Evolutionary conservation across 306 rosid species (phyloP).

Genomic region (Quillaja saponaria): DNA sequence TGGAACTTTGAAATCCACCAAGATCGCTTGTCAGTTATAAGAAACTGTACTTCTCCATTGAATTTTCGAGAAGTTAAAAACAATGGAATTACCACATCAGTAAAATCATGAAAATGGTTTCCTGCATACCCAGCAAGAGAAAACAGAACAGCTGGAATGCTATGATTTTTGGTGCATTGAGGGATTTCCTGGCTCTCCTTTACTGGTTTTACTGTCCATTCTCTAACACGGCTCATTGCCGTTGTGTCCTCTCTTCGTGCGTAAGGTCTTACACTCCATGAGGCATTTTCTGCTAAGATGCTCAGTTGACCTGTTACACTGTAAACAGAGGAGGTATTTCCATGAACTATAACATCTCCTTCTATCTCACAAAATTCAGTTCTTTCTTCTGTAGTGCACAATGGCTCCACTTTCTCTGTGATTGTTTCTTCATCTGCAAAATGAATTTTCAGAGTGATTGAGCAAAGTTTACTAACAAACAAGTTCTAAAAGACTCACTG

Average conservation of each 20-base stretch:
- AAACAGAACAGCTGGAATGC: slow-evolving; percentile 68
- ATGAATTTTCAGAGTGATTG: background rate
- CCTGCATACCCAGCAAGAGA: slow-evolving; percentile 75
- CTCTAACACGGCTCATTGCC: slow-evolving; percentile 54
- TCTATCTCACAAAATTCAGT: slow-evolving; percentile 64
- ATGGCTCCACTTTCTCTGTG: slow-evolving; percentile 39
- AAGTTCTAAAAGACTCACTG: no score
- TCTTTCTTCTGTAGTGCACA: slow-evolving; percentile 51
- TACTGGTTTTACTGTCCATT: slow-evolving; percentile 60
- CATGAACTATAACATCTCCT: slow-evolving; percentile 51
- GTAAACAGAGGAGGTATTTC: slow-evolving; percentile 54
- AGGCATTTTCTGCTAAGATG: slow-evolving; percentile 35
- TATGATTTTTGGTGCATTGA: slow-evolving; percentile 51
- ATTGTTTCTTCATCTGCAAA: slow-evolving; percentile 33
- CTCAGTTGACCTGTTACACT: slow-evolving; percentile 36
- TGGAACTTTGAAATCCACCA: slow-evolving; percentile 60
- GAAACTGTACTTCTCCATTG: slow-evolving; percentile 71
- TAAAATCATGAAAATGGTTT: slow-evolving; percentile 86
- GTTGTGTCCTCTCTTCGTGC: slow-evolving; percentile 55
- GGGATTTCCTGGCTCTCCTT: slow-evolving; percentile 33
- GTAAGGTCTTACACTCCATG: slow-evolving; percentile 72
- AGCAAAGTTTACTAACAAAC: no score
- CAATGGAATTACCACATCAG: slow-evolving; percentile 70
- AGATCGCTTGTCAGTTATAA: slow-evolving; percentile 42
- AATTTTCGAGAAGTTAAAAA: slow-evolving; percentile 62